Conservation (phyloP, 2,329 filamentous ascomycete species). For the Aaosphaeria pasadenensis region DNA sequence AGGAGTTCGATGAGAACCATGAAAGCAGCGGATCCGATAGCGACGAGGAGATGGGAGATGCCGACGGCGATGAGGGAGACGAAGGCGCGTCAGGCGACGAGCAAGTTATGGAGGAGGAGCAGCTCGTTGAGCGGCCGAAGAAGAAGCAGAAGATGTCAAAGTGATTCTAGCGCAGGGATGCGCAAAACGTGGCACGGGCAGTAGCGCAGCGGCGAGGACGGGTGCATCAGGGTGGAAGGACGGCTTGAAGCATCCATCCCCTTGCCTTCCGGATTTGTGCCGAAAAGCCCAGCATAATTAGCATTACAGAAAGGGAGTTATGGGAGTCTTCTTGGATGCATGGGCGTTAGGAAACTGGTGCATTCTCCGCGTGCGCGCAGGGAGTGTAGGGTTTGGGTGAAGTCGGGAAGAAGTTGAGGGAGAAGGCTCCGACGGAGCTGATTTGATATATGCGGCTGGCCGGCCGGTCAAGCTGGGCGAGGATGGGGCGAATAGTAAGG, state of each 20-base stretch:
- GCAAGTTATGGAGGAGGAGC: conserved; percentile 34
- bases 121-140: conserved; percentile 57
- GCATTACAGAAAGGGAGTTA: background rate
- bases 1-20: conserved; percentile 91
- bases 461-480: conserved; percentile 2
- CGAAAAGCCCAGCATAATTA: background rate
- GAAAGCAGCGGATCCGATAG: conserved; percentile 76
- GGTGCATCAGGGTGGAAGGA: conserved; percentile 5
- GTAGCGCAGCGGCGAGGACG: background rate
- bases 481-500: background rate
- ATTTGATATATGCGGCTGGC: conserved; percentile 11
- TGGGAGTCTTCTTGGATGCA: conserved; percentile 7
- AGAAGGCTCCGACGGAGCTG: background rate
- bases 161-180: conserved; percentile 9
- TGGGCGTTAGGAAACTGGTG: conserved; percentile 9
- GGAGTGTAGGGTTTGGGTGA: conserved; percentile 1
- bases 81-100: conserved; percentile 48
- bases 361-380: background rate
- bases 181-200: no score
- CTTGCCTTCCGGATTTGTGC: no score
- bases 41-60: conserved; percentile 63
- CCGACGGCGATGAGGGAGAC: conserved; percentile 52
- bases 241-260: conserved; percentile 14
- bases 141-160: conserved; percentile 59
- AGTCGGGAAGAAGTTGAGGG: background rate